A percentile compares a stretch with the other conserved stretches of the same genome.
Conservation (phyloP, 2,329 filamentous ascomycete species). For the Microascus cirrosus region DNA sequence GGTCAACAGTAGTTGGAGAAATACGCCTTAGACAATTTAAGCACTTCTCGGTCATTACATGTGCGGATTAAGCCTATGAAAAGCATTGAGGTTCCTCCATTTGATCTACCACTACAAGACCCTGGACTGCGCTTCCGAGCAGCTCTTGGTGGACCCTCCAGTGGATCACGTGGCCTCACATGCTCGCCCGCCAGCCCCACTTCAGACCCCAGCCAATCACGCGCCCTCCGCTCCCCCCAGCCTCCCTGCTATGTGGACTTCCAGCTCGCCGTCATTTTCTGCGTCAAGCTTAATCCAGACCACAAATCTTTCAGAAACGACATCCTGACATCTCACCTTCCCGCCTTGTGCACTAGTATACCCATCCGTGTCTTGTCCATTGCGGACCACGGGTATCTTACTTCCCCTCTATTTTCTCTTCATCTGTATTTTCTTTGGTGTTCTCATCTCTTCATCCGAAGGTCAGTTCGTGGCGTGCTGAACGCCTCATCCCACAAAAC, state of each 20-base stretch:
- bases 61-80: too few species aligned
- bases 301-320: background rate
- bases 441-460: slow-evolving; percentile 4
- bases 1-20: too few species aligned
- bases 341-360: background rate
- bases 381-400: slow-evolving; percentile 14
- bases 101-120: too few species aligned
- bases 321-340: slow-evolving; percentile 4
- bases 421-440: slow-evolving; percentile 8
- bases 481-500: slow-evolving; percentile 23
- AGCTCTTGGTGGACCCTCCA: background rate
- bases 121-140: background rate
- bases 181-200: background rate
- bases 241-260: background rate
- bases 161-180: background rate
- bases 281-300: background rate
- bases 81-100: too few species aligned
- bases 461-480: slow-evolving; percentile 22
- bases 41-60: too few species aligned
- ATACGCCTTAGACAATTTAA: too few species aligned
- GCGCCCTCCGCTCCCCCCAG: background rate
- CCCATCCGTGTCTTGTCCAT: slow-evolving; percentile 7
- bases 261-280: background rate
- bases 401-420: slow-evolving; percentile 7
- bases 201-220: background rate